A percentile compares a stretch with the other conserved stretches of the same genome.
These are phyloP conservation scores for Dryadomyces sulphureus DNA, from an alignment of 2,329 filamentous ascomycete species.

Conservation along the genomic window DNA sequence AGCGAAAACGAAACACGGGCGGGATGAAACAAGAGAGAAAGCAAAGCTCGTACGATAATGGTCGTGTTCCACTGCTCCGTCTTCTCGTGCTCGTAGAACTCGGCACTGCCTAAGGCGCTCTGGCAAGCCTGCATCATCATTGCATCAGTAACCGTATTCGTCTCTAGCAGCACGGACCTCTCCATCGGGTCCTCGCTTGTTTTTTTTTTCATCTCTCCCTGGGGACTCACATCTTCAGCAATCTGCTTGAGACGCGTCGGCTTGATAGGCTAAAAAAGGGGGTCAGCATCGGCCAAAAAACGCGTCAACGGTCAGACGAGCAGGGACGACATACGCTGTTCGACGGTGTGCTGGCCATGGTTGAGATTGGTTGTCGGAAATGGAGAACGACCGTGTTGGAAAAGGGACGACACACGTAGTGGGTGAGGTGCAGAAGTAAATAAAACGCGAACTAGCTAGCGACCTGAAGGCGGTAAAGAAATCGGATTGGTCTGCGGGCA, in stretches of 20 bases:
- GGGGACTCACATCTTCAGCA: slow-evolving; percentile 52
- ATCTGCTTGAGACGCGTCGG: slow-evolving; percentile 71
- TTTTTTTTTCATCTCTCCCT: background rate
- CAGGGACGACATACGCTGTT: slow-evolving; percentile 3
- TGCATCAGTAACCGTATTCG: background rate
- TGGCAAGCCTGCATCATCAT: slow-evolving; percentile 55
- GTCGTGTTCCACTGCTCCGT: slow-evolving; percentile 80
- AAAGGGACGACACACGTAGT: background rate
- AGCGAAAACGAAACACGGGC: background rate
- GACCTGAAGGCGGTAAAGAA: slow-evolving; percentile 2
- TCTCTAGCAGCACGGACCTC: background rate
- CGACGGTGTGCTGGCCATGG: slow-evolving; percentile 1
- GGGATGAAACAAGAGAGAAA: background rate
- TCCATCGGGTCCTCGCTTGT: no score
- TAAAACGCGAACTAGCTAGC: background rate
- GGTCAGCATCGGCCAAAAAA: background rate
- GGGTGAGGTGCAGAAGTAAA: background rate
- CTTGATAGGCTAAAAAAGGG: slow-evolving; percentile 50
- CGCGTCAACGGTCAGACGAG: background rate
- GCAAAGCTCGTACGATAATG: slow-evolving; percentile 60
- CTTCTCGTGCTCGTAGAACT: slow-evolving; percentile 75
- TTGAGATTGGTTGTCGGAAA: background rate
- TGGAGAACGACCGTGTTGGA: background rate
- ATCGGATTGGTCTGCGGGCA: background rate
- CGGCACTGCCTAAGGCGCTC: slow-evolving; percentile 54